These are phyloP conservation scores for Malbranchea cinnamomea DNA, from an alignment of 2,329 filamentous ascomycete species.

Conservation along the genomic window DNA sequence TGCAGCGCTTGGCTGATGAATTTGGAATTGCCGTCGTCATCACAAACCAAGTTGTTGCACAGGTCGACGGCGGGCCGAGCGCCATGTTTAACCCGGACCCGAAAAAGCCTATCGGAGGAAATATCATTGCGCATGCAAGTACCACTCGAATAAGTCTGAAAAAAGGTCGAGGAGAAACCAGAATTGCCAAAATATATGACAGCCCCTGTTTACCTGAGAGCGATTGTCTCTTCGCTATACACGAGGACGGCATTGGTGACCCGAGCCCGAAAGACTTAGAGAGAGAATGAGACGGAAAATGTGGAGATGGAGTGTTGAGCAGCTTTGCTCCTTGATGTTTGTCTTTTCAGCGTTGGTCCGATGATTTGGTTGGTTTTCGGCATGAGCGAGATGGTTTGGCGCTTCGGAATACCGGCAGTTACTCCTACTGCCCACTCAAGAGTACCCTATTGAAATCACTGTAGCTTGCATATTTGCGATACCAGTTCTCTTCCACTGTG, in stretches of 20 bases:
- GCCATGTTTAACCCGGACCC: slow-evolving; percentile 99
- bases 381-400: too few relatives aligned
- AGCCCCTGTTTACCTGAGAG: slow-evolving; percentile 93
- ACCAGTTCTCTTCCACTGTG: too few relatives aligned
- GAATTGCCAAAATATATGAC: slow-evolving; percentile 98
- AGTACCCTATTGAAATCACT: too few relatives aligned
- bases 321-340: too few relatives aligned
- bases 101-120: slow-evolving; percentile 97
- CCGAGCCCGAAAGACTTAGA: slow-evolving; percentile 91
- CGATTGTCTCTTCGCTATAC: slow-evolving; percentile 92
- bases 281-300: slow-evolving; percentile 57
- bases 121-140: slow-evolving; percentile 95
- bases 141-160: slow-evolving; percentile 90
- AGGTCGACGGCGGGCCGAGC: slow-evolving; percentile 89
- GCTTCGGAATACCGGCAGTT: too few relatives aligned
- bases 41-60: slow-evolving; percentile 95
- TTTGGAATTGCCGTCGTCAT: slow-evolving; percentile 98
- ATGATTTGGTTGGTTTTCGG: too few relatives aligned
- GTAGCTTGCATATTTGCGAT: too few relatives aligned
- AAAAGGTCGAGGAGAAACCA: slow-evolving; percentile 87
- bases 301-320: too few relatives aligned
- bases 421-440: too few relatives aligned
- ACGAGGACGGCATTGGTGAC: slow-evolving; percentile 91
- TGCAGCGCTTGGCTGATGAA: slow-evolving; percentile 43
- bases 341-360: too few relatives aligned